Conservation (phyloP, 805 yeast species). For the Pichia nanzhaoensis region DNA sequence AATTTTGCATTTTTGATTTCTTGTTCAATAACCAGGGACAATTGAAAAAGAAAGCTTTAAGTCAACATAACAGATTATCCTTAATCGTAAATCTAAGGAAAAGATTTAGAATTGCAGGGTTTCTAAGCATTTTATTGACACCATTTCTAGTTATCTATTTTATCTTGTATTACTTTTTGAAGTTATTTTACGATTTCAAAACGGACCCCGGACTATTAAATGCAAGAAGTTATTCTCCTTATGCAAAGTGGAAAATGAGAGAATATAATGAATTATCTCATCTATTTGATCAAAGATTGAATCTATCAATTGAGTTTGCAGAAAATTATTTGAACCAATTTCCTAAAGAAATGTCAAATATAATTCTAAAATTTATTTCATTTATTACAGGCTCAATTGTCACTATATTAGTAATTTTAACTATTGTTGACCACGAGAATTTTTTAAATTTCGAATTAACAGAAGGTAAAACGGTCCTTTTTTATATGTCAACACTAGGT, state of each 20-base stretch:
- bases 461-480: slow-evolving; percentile 70
- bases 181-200: slow-evolving; percentile 88
- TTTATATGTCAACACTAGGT: slow-evolving; percentile 85
- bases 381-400: slow-evolving; percentile 85
- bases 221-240: slow-evolving; percentile 84
- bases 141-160: slow-evolving; percentile 85
- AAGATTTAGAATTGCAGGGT: slow-evolving; percentile 81
- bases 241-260: slow-evolving; percentile 91
- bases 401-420: slow-evolving; percentile 73
- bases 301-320: slow-evolving; percentile 72
- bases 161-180: slow-evolving; percentile 74
- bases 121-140: slow-evolving; percentile 72
- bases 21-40: slow-evolving; percentile 82
- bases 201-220: slow-evolving; percentile 80
- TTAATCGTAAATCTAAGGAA: slow-evolving; percentile 65
- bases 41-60: slow-evolving; percentile 61
- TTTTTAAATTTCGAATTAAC: slow-evolving; percentile 86
- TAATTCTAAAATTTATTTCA: slow-evolving; percentile 51
- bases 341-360: slow-evolving; percentile 68
- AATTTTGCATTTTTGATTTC: slow-evolving; percentile 79
- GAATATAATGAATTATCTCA: slow-evolving; percentile 93
- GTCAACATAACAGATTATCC: slow-evolving; percentile 59
- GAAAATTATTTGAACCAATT: slow-evolving; percentile 82
- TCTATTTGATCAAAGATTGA: slow-evolving; percentile 72
- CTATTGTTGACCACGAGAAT: slow-evolving; percentile 81